Percentiles rank a stretch among this genome's conserved stretches.
Evolutionary conservation across 2,329 filamentous ascomycete species (phyloP).

Genomic region (Aureobasidium namibiae): DNA sequence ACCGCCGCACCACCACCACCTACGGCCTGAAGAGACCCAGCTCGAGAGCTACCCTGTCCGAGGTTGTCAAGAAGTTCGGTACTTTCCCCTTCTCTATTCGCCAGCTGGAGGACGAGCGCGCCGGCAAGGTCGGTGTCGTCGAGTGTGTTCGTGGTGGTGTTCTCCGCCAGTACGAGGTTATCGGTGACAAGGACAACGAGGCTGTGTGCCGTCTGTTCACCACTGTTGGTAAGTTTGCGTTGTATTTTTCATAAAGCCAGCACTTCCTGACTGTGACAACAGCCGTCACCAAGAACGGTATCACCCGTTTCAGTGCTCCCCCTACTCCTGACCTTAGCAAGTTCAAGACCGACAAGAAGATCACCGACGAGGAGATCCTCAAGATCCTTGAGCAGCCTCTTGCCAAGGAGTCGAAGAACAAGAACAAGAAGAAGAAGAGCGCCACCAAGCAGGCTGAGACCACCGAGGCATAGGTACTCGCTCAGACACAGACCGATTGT

Average conservation of each 20-base stretch:
- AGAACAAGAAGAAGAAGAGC: constrained; percentile 80
- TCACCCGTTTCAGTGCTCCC: constrained; percentile 75
- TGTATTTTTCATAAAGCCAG: neutral
- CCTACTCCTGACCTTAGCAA: constrained; percentile 69
- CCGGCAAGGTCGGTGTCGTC: constrained; percentile 89
- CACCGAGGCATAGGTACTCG: constrained; percentile 23
- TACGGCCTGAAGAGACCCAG: constrained; percentile 91
- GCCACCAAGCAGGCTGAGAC: constrained; percentile 50
- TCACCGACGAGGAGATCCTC: constrained; percentile 88
- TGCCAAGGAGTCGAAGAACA: constrained; percentile 51
- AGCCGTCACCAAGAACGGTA: constrained; percentile 97
- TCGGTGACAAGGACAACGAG: constrained; percentile 83
- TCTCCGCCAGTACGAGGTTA: constrained; percentile 90
- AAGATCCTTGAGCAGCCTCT: constrained; percentile 88
- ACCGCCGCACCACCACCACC: constrained; percentile 85
- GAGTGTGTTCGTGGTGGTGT: constrained; percentile 93
- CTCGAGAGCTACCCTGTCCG: constrained; percentile 83
- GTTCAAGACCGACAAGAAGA: constrained; percentile 95
- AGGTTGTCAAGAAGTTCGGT: constrained; percentile 95
- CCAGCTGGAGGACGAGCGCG: constrained; percentile 92
- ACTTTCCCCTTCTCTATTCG: constrained; percentile 96
- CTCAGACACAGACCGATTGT: neutral
- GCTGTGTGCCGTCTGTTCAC: constrained; percentile 81
- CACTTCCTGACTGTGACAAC: neutral
- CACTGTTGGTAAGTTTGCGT: constrained; percentile 68